Conservation (phyloP, 1,284 basidiomycete species). For the Bondarzewia mesenterica region DNA sequence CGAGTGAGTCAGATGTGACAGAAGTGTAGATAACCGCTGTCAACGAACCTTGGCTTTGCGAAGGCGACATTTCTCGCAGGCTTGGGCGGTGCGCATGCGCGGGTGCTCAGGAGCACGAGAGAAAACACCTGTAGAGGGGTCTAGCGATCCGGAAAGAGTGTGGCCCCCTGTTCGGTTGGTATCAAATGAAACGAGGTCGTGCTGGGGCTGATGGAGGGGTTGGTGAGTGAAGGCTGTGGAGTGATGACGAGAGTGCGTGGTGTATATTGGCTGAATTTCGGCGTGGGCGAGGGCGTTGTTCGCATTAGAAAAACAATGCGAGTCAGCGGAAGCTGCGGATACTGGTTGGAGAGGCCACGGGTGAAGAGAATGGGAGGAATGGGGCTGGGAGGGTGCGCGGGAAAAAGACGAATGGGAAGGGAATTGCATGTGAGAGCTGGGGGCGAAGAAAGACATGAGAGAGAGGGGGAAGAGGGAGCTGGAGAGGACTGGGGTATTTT, state of each 20-base stretch:
- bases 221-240: too few species aligned
- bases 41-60: constrained; percentile 33
- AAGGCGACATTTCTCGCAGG: constrained; percentile 35
- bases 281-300: too few species aligned
- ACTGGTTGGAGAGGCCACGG: neutral
- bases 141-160: constrained; percentile 37
- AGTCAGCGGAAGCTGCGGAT: too few species aligned
- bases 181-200: too few species aligned
- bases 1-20: neutral
- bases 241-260: too few species aligned
- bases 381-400: neutral
- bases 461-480: neutral
- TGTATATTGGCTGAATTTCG: too few species aligned
- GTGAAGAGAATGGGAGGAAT: neutral
- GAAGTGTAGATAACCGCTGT: neutral
- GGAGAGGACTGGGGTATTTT: neutral
- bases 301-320: too few species aligned
- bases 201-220: neutral
- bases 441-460: neutral
- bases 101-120: constrained; percentile 52
- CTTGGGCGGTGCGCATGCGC: constrained; percentile 36
- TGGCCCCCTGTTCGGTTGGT: neutral
- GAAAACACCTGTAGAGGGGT: constrained; percentile 50
- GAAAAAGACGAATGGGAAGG: neutral
- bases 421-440: neutral